phyloP scores from a whole-genome alignment of 2,329 filamentous ascomycete species.

The Fusarium oligoseptatum region DNA sequence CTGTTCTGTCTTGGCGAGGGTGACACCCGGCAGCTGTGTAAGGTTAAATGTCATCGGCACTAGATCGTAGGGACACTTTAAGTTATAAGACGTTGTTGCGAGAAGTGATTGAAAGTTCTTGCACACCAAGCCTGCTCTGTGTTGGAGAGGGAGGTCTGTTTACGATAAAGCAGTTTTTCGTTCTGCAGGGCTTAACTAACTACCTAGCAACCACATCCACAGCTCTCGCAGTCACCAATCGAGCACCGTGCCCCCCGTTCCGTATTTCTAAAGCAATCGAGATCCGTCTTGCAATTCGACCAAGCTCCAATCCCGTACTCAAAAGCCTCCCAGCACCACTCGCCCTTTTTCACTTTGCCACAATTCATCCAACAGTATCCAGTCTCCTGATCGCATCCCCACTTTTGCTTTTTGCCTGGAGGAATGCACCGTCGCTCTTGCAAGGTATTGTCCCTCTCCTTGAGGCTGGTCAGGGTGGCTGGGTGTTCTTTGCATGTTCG shows the following conservation, averaged over 20 bases:
- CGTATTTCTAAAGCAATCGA: neutral
- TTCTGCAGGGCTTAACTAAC: too few relatives aligned
- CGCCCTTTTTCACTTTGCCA: neutral
- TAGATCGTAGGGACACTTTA: too few relatives aligned
- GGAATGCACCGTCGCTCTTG: neutral
- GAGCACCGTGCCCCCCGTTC: neutral
- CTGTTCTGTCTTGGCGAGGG: too few relatives aligned
- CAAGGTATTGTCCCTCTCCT: neutral
- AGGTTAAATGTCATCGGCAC: too few relatives aligned
- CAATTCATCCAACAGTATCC: neutral
- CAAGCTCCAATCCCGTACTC: neutral
- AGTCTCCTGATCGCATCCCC: neutral
- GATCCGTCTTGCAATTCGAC: neutral
- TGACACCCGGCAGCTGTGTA: too few relatives aligned
- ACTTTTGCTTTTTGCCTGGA: neutral
- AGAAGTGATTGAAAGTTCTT: too few relatives aligned
- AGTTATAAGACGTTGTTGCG: too few relatives aligned
- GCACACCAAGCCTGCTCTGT: too few relatives aligned
- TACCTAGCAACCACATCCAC: neutral
- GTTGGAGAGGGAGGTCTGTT: too few relatives aligned
- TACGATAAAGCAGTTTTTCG: too few relatives aligned
- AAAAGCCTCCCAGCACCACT: neutral
- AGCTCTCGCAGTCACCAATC: neutral
- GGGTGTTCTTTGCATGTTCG: neutral
- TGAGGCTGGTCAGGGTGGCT: neutral